Base-by-base conservation (phyloP, 192 early-diverging fungal species). In the Coemansia sp. region DNA sequence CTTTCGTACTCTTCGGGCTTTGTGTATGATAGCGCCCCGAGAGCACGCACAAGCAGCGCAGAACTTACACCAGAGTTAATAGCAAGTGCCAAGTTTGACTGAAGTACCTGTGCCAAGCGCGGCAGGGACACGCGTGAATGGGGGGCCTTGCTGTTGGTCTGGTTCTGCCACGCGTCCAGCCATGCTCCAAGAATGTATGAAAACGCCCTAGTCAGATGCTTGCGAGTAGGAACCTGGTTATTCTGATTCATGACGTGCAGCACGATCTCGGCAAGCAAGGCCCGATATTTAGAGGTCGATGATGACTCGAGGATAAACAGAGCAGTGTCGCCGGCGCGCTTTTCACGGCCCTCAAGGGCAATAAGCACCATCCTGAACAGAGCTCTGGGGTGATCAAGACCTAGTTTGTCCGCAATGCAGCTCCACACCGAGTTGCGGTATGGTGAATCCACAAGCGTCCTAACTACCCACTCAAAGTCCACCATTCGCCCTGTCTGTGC, bases 401-500 rank as follows among this genome's bases (percentile, higher is more conserved):
- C 50, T 14, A 76, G 39, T 3, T 27, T 38, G 15, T 60, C 53
- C 18, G 67, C 14, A 17, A 64, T 14, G 22, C 27, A 17, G 38
- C 65, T 60, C 67, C 19, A 57, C 20, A 6, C 19, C 13, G 26
- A 27, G 8, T 7, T 20, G 37, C 23, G 9, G 8, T 14, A 6
- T 27, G 15, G 15, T n/a, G 39, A 23, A 3, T 44, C 24, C 2
- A 29, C 41, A 41, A 64, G 35, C 14, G 44, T 57, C 0, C 6
- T 44, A 10, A 56, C 20, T 1, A 54, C 40, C 72, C 72, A 76
- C 46, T 68, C 56, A 34, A 76, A 45, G 43, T 76, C 60, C 9
- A 39, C 41, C 23, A 58, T 33, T 7, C 13, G 55, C 32, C 18
- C 56, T 50, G 33, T 22, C 46, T 47, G 30, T 10, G 23, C 30